phyloP scores from a whole-genome alignment of 441 rosid genomes.

The Gossypium schwendimanii region DNA sequence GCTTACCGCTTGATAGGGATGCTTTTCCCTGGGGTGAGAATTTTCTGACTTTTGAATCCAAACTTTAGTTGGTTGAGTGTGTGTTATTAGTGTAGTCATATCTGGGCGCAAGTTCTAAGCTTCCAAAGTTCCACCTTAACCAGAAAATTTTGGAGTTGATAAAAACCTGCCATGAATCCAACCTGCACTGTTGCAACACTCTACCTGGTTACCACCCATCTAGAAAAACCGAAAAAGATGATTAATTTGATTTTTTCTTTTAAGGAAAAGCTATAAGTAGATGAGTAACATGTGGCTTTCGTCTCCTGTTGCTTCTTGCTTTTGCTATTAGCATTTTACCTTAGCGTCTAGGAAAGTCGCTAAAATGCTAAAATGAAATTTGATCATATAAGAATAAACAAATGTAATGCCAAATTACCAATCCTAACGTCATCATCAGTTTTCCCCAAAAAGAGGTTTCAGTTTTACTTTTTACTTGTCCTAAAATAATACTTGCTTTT shows the following conservation, averaged over 20 bases:
- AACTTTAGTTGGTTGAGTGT: not conserved
- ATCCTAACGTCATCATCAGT: not conserved
- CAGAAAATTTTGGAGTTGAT: not conserved
- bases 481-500: not conserved
- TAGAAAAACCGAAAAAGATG: not conserved
- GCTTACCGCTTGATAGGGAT: slow-evolving; percentile 91
- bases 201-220: not conserved
- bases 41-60: slow-evolving; percentile 3
- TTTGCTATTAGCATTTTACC: not conserved
- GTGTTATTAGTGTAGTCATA: not conserved
- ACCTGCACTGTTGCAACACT: not conserved
- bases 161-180: not conserved
- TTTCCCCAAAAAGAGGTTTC: not conserved
- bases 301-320: not conserved
- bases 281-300: not conserved
- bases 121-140: not conserved
- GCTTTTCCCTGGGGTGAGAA: slow-evolving; percentile 96
- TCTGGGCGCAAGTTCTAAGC: not conserved
- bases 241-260: not conserved
- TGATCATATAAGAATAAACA: not conserved
- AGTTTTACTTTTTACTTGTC: not conserved
- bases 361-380: not conserved
- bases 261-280: not conserved
- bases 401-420: not conserved
- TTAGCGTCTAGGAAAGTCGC: not conserved